phyloP scores from a whole-genome alignment of 805 yeast species.

The Hemisphaericaspora nanyangensis region DNA sequence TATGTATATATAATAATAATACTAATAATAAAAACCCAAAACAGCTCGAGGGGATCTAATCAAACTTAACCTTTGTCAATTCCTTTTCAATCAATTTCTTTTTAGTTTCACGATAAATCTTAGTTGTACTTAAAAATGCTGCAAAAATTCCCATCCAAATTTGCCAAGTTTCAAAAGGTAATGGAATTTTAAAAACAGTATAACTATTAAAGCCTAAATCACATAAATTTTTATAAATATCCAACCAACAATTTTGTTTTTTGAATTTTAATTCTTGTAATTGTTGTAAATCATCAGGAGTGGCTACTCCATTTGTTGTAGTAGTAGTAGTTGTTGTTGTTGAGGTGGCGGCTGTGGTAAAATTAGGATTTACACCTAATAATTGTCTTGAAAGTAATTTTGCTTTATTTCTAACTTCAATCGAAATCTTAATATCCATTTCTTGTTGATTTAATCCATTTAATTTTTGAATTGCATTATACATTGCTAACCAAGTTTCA shows the following conservation, averaged over 20 bases:
- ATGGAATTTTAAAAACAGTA: constrained; percentile 34
- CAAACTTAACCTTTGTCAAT: constrained; percentile 4
- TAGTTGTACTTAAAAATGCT: constrained; percentile 32
- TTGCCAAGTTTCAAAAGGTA: constrained; percentile 38
- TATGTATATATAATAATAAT: too few species aligned
- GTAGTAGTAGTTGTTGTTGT: constrained; percentile 11
- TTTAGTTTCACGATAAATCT: constrained; percentile 36
- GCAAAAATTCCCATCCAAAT: constrained; percentile 46
- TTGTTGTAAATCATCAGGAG: constrained; percentile 18
- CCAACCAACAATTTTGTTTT: constrained; percentile 35
- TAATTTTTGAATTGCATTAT: constrained; percentile 45
- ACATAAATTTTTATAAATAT: constrained; percentile 34
- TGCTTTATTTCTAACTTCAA: constrained; percentile 58
- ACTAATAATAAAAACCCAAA: too few species aligned
- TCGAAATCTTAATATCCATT: constrained; percentile 51
- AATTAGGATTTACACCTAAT: constrained; percentile 17
- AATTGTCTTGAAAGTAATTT: constrained; percentile 40
- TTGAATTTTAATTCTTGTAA: constrained; percentile 33
- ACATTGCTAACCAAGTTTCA: constrained; percentile 56
- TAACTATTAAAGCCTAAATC: constrained; percentile 40
- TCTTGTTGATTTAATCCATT: constrained; percentile 44
- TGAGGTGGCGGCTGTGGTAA: constrained; percentile 8
- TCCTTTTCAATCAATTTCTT: constrained; percentile 19
- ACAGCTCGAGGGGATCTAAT: too few species aligned
- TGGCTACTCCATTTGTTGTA: constrained; percentile 10